Base-by-base conservation (phyloP, 495 filamentous ascomycete genomes). In the Parathielavia hyrcaniae region DNA sequence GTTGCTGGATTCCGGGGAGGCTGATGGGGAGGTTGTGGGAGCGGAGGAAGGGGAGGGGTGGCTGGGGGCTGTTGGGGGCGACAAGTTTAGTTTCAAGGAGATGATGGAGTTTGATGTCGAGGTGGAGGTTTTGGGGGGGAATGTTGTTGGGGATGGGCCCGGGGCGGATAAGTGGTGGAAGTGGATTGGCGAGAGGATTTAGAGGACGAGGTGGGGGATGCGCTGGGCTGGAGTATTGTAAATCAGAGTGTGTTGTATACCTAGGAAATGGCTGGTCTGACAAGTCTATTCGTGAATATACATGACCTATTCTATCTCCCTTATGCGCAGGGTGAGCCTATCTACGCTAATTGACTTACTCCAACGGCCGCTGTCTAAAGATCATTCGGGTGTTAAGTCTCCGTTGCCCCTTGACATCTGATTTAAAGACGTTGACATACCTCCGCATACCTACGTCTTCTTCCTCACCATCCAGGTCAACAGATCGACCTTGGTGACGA, bases 401-500 rank as follows among this genome's bases (percentile, higher is more conserved):
- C 44, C 38, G 50, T 56, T 56, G 19, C 19, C 39, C 54, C 35
- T 39, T 48, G n/a, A n/a, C n/a, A 9, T 22, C 19, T 41, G 49
- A 46, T 34, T 12, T 14, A 30, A 36, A 50, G 3, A 0, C 35
- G 14, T 17, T 26, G 23, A 32, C 14, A 41, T 19, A 13, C 4
- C 26, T 20, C 30, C 4, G 13, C 11, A n/a, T 11, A 14, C 45
- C 32, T 60, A 66, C 22, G 62, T 51, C 69, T 70, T 69, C 67
- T 88, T 82, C 76, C 85, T 92, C 17, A 97, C 83, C 81, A 98
- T 78, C 83, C 88, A 98, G n/a, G 83, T 85, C 64, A 98, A 72
- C 62, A 98, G 69, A 76, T 98, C 93, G 17, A 98, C 93, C 80
- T 98, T 98, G 32, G 93, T 97, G 5, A 91, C 92, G 10, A 98